Conservation (phyloP, 345 rosid species). For the Melaleuca alternifolia region DNA sequence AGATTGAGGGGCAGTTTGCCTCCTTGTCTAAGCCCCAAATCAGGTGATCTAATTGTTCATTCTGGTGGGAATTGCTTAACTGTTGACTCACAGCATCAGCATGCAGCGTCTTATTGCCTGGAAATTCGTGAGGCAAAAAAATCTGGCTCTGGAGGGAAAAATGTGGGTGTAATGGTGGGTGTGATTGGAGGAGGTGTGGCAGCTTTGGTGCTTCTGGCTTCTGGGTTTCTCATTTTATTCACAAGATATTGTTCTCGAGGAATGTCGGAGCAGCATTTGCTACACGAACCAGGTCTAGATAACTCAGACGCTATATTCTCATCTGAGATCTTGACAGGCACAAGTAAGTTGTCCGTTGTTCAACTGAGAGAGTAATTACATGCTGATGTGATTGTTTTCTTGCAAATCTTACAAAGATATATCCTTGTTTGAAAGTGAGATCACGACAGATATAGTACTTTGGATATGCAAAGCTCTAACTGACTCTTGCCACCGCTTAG, state of each 20-base stretch:
- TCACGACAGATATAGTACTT: not conserved
- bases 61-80: slow-evolving; percentile 75
- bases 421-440: not conserved
- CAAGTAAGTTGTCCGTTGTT: slow-evolving; percentile 44
- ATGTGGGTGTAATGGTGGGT: slow-evolving; percentile 33
- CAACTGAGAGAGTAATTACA: not conserved
- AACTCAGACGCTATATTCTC: slow-evolving; percentile 40
- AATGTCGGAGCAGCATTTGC: slow-evolving; percentile 32
- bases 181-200: slow-evolving; percentile 46
- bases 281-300: slow-evolving; percentile 47
- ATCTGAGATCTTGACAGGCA: slow-evolving; percentile 67
- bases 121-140: slow-evolving; percentile 23
- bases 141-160: slow-evolving; percentile 23
- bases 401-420: not conserved
- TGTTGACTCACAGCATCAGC: slow-evolving; percentile 38
- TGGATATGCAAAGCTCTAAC: not conserved
- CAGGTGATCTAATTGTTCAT: slow-evolving; percentile 49
- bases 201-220: slow-evolving; percentile 32
- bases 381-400: not conserved
- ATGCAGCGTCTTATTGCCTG: slow-evolving; percentile 43
- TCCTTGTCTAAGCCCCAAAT: slow-evolving; percentile 48
- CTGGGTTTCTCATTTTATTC: slow-evolving; percentile 30
- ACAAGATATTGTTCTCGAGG: slow-evolving; percentile 25
- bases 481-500: slow-evolving; percentile 21
- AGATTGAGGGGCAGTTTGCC: slow-evolving; percentile 71